phyloP scores from a whole-genome alignment of 345 rosid species.

The Syzygium aqueum region DNA sequence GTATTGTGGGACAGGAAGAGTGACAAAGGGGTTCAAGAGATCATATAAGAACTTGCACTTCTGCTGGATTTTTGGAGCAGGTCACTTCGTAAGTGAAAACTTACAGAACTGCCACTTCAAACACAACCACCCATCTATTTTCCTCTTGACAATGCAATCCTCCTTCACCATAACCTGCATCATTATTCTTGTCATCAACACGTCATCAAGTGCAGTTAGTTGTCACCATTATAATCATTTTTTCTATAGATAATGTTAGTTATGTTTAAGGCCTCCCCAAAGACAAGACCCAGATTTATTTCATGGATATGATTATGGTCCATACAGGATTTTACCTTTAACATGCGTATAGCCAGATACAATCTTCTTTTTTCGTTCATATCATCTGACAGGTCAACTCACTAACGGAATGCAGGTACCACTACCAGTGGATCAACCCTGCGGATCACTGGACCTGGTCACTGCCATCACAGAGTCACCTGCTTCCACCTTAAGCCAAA shows the following conservation, averaged over 20 bases:
- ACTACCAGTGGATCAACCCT: too few relatives aligned
- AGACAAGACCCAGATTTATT: background rate
- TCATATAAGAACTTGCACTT: constrained; percentile 71
- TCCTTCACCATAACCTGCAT: background rate
- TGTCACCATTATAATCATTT: background rate
- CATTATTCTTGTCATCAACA: background rate
- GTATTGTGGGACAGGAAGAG: constrained; percentile 40
- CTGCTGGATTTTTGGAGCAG: constrained; percentile 94
- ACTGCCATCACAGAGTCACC: too few relatives aligned
- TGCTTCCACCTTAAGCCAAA: background rate
- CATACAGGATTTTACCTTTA: background rate
- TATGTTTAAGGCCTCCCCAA: background rate
- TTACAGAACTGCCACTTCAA: background rate
- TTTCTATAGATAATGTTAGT: background rate
- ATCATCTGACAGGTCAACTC: background rate
- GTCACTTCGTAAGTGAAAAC: constrained; percentile 81
- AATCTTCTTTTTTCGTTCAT: background rate
- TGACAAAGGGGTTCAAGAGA: constrained; percentile 65
- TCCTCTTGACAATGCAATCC: background rate
- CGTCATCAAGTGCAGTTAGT: background rate
- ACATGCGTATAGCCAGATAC: background rate
- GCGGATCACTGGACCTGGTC: too few relatives aligned
- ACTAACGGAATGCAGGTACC: background rate
- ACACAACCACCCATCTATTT: background rate
- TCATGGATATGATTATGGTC: background rate